Percentiles rank a stretch among this genome's conserved stretches.
phyloP scores from a whole-genome alignment of 805 yeast species.

The Isabelozyma heimii region DNA sequence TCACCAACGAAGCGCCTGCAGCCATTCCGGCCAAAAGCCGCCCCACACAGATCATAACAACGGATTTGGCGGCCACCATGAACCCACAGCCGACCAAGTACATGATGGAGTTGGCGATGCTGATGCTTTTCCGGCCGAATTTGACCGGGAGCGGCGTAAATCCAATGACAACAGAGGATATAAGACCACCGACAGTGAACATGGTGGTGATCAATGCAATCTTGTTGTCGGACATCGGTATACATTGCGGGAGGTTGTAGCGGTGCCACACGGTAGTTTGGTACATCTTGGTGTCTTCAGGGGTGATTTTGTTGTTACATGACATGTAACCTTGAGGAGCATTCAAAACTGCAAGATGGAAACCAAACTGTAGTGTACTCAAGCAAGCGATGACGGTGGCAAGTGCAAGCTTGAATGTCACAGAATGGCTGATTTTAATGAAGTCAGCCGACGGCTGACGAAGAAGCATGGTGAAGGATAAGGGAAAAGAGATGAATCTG shows the following conservation, averaged over 20 bases:
- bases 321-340: constrained; percentile 29
- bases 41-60: constrained; percentile 22
- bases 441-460: constrained; percentile 1
- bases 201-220: constrained; percentile 29
- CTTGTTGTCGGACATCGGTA: constrained; percentile 19
- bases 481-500: no score
- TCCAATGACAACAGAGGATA: constrained; percentile 28
- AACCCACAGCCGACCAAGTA: constrained; percentile 25
- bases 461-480: not conserved
- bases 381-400: constrained; percentile 32
- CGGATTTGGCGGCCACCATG: constrained; percentile 22
- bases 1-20: constrained; percentile 38
- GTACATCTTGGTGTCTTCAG: constrained; percentile 18
- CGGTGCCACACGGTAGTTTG: constrained; percentile 25
- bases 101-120: constrained; percentile 17
- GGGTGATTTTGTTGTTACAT: constrained; percentile 15
- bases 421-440: constrained; percentile 11
- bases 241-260: constrained; percentile 22
- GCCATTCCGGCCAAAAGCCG: constrained; percentile 35
- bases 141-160: constrained; percentile 16
- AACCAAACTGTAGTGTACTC: constrained; percentile 39
- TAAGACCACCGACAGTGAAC: constrained; percentile 37
- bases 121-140: constrained; percentile 23
- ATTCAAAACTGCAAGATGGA: constrained; percentile 37
- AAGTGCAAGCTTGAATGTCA: constrained; percentile 32